phyloP scores from a whole-genome alignment of 2,329 filamentous ascomycete species.

The Paradendryphiella salina region DNA sequence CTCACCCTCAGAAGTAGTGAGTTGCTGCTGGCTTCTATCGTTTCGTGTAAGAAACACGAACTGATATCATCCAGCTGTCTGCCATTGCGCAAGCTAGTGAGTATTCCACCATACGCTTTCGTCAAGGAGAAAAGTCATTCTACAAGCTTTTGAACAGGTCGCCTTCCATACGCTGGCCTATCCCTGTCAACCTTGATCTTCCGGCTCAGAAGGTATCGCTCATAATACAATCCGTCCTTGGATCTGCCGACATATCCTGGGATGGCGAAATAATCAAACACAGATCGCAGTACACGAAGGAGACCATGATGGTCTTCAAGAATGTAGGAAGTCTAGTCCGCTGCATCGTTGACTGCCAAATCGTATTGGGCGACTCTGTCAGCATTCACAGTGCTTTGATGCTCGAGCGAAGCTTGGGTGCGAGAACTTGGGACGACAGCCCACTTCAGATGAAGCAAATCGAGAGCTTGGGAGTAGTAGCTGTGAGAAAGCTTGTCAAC shows the following conservation, averaged over 20 bases:
- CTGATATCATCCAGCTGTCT: constrained; percentile 58
- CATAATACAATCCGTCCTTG: constrained; percentile 75
- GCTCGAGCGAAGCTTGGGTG: constrained; percentile 74
- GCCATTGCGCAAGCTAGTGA: constrained; percentile 69
- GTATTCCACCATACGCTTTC: constrained; percentile 72
- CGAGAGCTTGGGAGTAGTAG: constrained; percentile 72
- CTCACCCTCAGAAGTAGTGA: constrained; percentile 69
- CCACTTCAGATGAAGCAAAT: constrained; percentile 82
- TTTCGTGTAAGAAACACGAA: constrained; percentile 4
- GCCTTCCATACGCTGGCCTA: constrained; percentile 68
- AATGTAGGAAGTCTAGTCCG: constrained; percentile 70
- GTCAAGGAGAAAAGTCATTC: constrained; percentile 66
- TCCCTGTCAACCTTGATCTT: constrained; percentile 67
- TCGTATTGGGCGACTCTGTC: constrained; percentile 64
- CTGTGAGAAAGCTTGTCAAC: constrained; percentile 72
- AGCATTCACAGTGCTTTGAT: constrained; percentile 72
- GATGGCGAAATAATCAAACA: constrained; percentile 61
- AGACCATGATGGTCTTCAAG: constrained; percentile 67
- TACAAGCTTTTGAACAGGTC: constrained; percentile 75
- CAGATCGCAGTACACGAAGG: constrained; percentile 60
- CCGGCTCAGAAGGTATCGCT: constrained; percentile 76
- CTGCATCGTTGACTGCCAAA: constrained; percentile 75
- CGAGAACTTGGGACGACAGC: constrained; percentile 79
- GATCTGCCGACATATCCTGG: constrained; percentile 59
- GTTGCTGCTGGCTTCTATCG: constrained; percentile 28